These are phyloP conservation scores for Wallacemonas rigidus DNA, from an alignment of 208 protist genomes.

Conservation along the genomic window DNA sequence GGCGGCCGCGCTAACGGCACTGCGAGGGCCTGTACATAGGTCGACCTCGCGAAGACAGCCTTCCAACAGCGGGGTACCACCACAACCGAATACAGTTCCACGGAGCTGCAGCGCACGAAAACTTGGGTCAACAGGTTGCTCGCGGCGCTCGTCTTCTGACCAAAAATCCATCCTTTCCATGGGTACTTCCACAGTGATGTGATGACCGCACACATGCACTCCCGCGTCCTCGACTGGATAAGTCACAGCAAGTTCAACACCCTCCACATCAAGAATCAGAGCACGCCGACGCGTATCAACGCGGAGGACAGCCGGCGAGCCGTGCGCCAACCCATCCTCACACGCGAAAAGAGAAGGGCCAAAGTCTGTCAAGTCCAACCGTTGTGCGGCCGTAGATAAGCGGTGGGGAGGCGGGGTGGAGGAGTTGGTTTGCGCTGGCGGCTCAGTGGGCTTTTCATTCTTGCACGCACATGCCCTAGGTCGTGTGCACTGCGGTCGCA, in stretches of 20 bases:
- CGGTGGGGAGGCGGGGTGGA: not conserved
- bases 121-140: not conserved
- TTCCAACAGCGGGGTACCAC: not conserved
- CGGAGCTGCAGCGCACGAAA: not conserved
- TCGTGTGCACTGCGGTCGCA: not conserved
- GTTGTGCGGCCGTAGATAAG: not conserved
- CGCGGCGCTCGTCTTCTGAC: conserved; percentile 4
- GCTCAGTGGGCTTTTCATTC: not conserved
- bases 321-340: conserved; percentile 2
- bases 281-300: conserved; percentile 5
- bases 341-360: not conserved
- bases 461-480: not conserved
- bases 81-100: not conserved
- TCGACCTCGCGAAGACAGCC: not conserved
- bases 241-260: not conserved
- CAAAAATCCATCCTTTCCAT: conserved; percentile 23
- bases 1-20: not conserved
- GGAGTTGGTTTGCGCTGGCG: not conserved
- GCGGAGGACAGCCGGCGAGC: not conserved
- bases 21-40: not conserved
- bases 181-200: conserved; percentile 10
- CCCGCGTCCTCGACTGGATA: not conserved
- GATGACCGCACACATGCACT: not conserved
- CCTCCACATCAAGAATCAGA: conserved; percentile 22
- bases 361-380: conserved; percentile 1